phyloP scores from a whole-genome alignment of 768 basidiomycete genomes.

The Suillus ampliporus region DNA sequence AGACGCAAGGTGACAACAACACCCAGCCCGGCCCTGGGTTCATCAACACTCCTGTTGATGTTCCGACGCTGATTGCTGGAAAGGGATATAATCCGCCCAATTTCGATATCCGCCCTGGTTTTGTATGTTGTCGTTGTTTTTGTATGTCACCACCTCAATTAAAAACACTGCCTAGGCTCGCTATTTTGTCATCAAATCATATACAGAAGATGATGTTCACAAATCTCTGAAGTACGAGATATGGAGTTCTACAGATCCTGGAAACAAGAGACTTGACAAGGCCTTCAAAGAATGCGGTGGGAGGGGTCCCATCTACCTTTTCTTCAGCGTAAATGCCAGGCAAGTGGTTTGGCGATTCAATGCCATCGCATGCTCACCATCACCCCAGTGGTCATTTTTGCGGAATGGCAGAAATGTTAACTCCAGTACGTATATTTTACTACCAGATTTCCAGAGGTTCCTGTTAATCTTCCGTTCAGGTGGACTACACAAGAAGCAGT shows the following conservation, averaged over 20 bases:
- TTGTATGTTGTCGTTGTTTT: constrained; percentile 53
- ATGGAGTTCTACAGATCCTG: constrained; percentile 96
- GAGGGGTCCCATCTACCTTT: constrained; percentile 94
- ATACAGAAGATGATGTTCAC: constrained; percentile 98
- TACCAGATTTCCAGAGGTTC: background rate
- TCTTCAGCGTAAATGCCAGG: constrained; percentile 98
- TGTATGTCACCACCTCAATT: constrained; percentile 8
- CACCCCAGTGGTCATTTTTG: constrained; percentile 88
- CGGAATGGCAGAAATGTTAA: constrained; percentile 98
- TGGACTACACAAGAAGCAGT: constrained; percentile 93
- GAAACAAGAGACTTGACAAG: constrained; percentile 96
- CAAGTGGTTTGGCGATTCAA: constrained; percentile 24
- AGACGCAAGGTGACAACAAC: constrained; percentile 33
- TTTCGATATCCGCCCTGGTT: constrained; percentile 82
- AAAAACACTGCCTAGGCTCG: constrained; percentile 62
- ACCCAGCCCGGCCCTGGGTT: constrained; percentile 52
- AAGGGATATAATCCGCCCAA: constrained; percentile 92
- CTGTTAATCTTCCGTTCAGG: constrained; percentile 43
- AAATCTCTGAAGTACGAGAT: constrained; percentile 98
- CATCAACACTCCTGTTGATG: constrained; percentile 76
- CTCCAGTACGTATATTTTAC: constrained; percentile 61
- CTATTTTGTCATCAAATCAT: constrained; percentile 98
- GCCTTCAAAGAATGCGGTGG: constrained; percentile 96
- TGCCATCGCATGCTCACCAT: constrained; percentile 12
- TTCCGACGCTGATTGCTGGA: constrained; percentile 80